Percentiles rank a stretch among this genome's conserved stretches.
Conservation (phyloP, 768 basidiomycete species). For the Chalciporus piperatus region DNA sequence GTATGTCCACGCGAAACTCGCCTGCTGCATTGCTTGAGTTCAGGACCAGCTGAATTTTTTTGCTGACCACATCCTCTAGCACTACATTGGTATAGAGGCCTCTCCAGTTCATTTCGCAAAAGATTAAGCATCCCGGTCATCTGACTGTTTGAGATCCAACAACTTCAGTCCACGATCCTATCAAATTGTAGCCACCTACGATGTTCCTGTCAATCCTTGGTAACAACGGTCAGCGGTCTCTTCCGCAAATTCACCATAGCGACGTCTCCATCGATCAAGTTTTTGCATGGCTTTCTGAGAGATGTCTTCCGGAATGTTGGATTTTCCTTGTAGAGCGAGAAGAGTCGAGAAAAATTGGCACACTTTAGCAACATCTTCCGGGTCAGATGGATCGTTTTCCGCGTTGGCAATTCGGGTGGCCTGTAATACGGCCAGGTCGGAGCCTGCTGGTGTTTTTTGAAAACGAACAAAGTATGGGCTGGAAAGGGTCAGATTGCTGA, state of each 20-base stretch:
- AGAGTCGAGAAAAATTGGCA: conserved; percentile 42
- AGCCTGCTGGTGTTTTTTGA: conserved; percentile 28
- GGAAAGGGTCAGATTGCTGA: background rate
- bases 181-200: conserved; percentile 19
- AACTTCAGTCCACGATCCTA: background rate
- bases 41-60: conserved; percentile 8
- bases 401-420: conserved; percentile 33
- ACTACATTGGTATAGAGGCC: conserved; percentile 32
- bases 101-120: conserved; percentile 32
- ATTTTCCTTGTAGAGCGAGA: conserved; percentile 37
- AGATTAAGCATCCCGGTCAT: conserved; percentile 27
- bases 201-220: conserved; percentile 26
- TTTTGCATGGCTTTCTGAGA: conserved; percentile 33
- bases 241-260: conserved; percentile 31
- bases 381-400: conserved; percentile 8
- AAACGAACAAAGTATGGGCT: conserved; percentile 45
- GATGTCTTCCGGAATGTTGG: conserved; percentile 30
- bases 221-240: conserved; percentile 38
- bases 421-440: conserved; percentile 36
- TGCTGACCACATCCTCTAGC: conserved; percentile 26
- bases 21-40: conserved; percentile 39
- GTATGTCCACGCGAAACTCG: conserved; percentile 10
- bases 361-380: conserved; percentile 30
- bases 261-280: conserved; percentile 32
- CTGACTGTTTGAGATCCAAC: conserved; percentile 19